Percentiles rank a stretch among this genome's conserved stretches.
phyloP scores from a whole-genome alignment of 164 flowering plant species.

The Liquidambar formosana region DNA sequence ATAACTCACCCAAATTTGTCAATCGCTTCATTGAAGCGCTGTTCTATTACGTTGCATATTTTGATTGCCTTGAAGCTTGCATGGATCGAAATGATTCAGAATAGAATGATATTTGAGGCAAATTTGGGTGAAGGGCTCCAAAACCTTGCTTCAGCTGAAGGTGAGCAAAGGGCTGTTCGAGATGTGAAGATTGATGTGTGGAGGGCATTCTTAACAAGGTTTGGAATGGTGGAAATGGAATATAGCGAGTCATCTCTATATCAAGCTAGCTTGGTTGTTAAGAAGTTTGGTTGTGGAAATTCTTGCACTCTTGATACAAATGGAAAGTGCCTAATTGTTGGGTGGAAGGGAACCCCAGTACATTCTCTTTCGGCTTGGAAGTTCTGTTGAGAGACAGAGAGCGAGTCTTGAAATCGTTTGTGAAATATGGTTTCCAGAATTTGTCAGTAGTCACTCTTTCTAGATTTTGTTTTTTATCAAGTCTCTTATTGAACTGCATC shows the following conservation, averaged over 20 bases:
- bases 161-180: conserved; percentile 23
- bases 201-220: conserved; percentile 43
- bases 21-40: conserved; percentile 34
- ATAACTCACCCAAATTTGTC: conserved; percentile 33
- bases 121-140: conserved; percentile 20
- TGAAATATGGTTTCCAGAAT: too few species aligned
- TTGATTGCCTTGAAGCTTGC: conserved; percentile 36
- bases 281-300: conserved; percentile 16
- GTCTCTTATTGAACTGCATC: too few species aligned
- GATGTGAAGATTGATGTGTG: conserved; percentile 40
- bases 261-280: conserved; percentile 32
- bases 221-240: conserved; percentile 34
- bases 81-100: conserved; percentile 6
- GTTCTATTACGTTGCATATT: conserved; percentile 34
- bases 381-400: conserved; percentile 14
- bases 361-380: conserved; percentile 44
- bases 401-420: too few species aligned
- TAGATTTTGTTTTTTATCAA: too few species aligned
- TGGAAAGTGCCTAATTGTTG: conserved; percentile 32
- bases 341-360: conserved; percentile 52
- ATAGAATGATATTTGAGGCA: conserved; percentile 14
- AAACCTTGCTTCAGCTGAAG: conserved; percentile 32
- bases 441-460: too few species aligned
- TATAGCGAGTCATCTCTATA: conserved; percentile 27
- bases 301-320: conserved; percentile 22